Conservation (phyloP, 2,329 filamentous ascomycete genomes). For the Helminthosporium solani region DNA sequence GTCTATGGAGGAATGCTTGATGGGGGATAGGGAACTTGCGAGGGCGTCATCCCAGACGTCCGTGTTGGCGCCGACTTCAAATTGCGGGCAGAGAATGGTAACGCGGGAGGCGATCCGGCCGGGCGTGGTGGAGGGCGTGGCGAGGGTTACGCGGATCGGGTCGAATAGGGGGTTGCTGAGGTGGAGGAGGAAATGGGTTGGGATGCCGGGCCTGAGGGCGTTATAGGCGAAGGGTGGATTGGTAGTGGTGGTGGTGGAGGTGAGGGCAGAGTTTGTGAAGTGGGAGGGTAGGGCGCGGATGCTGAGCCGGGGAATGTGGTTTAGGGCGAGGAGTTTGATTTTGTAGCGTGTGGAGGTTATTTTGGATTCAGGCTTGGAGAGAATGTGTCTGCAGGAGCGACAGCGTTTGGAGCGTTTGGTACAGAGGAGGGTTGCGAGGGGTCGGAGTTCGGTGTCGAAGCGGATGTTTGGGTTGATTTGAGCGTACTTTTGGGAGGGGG, state of each 20-base stretch:
- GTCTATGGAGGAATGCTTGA: slow-evolving; percentile 27
- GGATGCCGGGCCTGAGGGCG: slow-evolving; percentile 50
- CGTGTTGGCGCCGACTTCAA: slow-evolving; percentile 93
- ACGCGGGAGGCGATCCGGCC: slow-evolving; percentile 60
- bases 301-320: slow-evolving; percentile 81
- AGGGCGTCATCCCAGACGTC: slow-evolving; percentile 91
- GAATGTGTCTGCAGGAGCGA: slow-evolving; percentile 87
- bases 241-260: slow-evolving; percentile 23
- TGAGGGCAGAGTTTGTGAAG: slow-evolving; percentile 42
- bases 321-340: slow-evolving; percentile 81
- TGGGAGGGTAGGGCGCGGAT: slow-evolving; percentile 62
- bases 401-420: slow-evolving; percentile 95
- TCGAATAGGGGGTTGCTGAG: slow-evolving; percentile 96
- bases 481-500: slow-evolving; percentile 53
- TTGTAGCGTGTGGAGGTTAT: slow-evolving; percentile 86
- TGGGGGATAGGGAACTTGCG: slow-evolving; percentile 45
- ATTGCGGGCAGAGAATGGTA: slow-evolving; percentile 90
- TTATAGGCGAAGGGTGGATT: slow-evolving; percentile 46
- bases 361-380: slow-evolving; percentile 91
- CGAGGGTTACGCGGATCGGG: slow-evolving; percentile 79
- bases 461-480: slow-evolving; percentile 54
- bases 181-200: slow-evolving; percentile 80
- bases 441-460: slow-evolving; percentile 74
- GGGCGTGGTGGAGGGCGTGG: slow-evolving; percentile 61
- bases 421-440: slow-evolving; percentile 77